Percentiles rank a stretch among this genome's conserved stretches.
These are phyloP conservation scores for Verticillium zaregamsianum DNA, from an alignment of 2,329 filamentous ascomycete genomes.

Conservation along the genomic window DNA sequence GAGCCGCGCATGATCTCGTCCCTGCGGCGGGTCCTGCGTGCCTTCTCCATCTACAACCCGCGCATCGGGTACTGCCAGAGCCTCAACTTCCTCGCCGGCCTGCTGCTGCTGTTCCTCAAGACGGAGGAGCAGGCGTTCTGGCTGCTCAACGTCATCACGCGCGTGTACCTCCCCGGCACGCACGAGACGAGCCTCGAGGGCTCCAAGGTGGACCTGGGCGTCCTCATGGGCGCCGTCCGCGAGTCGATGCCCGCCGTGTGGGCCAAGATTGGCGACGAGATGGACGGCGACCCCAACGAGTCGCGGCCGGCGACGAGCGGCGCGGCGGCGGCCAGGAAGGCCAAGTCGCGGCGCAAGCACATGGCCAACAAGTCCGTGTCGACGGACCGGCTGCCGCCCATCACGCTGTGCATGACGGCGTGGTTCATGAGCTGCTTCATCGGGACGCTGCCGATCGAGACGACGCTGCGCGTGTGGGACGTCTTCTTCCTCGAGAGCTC, in stretches of 20 bases:
- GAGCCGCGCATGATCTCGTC: conserved; percentile 79
- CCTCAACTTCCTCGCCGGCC: conserved; percentile 88
- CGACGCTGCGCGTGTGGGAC: conserved; percentile 90
- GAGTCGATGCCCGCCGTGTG: conserved; percentile 81
- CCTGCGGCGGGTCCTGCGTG: conserved; percentile 79
- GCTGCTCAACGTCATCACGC: conserved; percentile 88
- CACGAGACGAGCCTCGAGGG: conserved; percentile 88
- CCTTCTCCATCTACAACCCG: conserved; percentile 88
- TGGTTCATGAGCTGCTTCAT: conserved; percentile 99
- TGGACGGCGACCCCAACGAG: conserved; percentile 47
- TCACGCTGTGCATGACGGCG: conserved; percentile 86
- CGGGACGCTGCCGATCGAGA: conserved; percentile 86
- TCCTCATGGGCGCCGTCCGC: conserved; percentile 82
- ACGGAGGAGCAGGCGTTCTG: conserved; percentile 90
- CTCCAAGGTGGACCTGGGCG: conserved; percentile 89
- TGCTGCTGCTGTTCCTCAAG: conserved; percentile 82
- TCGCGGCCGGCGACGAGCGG: conserved; percentile 24
- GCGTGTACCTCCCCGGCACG: conserved; percentile 82
- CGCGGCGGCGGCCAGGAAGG: conserved; percentile 6
- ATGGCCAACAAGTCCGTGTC: conserved; percentile 29
- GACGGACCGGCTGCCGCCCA: conserved; percentile 68
- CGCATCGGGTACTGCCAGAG: conserved; percentile 94
- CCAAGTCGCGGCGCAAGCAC: conserved; percentile 33
- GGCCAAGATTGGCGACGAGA: conserved; percentile 79
- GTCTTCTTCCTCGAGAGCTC: conserved; percentile 94